phyloP scores from a whole-genome alignment of 768 basidiomycete species.

The Dentipellis sp. region DNA sequence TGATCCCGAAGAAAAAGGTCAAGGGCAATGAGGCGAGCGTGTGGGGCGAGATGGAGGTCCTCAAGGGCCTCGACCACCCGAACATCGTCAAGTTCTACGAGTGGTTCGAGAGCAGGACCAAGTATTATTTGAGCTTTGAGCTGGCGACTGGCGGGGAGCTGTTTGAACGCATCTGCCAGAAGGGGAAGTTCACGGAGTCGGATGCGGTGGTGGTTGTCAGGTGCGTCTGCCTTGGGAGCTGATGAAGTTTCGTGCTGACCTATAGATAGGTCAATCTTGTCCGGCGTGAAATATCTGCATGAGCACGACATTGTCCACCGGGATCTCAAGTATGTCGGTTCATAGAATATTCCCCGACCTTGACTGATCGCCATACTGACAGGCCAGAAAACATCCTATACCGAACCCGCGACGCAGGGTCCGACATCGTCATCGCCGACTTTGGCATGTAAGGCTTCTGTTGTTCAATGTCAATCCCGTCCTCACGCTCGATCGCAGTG shows the following conservation, averaged over 20 bases:
- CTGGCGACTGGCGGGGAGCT: constrained; percentile 92
- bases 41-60: constrained; percentile 89
- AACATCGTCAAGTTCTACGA: constrained; percentile 97
- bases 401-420: constrained; percentile 62
- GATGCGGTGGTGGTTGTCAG: constrained; percentile 75
- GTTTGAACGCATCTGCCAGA: constrained; percentile 77
- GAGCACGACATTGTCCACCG: constrained; percentile 91
- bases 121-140: constrained; percentile 95
- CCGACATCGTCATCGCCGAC: constrained; percentile 92
- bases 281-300: constrained; percentile 85
- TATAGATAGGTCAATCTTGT: constrained; percentile 58
- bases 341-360: not conserved
- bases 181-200: constrained; percentile 88
- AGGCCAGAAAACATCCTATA: constrained; percentile 97
- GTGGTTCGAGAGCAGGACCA: constrained; percentile 90
- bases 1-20: constrained; percentile 93
- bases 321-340: constrained; percentile 66
- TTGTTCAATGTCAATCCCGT: not conserved
- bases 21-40: constrained; percentile 85
- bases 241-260: not conserved
- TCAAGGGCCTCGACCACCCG: constrained; percentile 82
- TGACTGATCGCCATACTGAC: not conserved
- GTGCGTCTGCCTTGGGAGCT: constrained; percentile 30
- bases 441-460: constrained; percentile 76
- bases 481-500: constrained; percentile 31